A percentile compares a stretch with the other conserved stretches of the same genome.
Conservation (phyloP, 1,139 yeast genomes). For the Kurtzmaniella quercitrusa region DNA sequence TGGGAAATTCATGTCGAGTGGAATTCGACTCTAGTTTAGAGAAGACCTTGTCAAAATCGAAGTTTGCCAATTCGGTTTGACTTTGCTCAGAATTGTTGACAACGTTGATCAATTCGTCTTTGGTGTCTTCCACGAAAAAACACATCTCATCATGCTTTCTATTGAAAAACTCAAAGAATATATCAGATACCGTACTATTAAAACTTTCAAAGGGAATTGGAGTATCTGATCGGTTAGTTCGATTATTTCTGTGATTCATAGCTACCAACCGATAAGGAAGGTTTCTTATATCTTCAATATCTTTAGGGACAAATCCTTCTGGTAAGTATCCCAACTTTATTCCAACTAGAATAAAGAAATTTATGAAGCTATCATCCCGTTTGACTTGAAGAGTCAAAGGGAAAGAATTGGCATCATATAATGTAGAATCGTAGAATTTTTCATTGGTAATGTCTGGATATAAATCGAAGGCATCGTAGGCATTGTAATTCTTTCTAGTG, state of each 20-base stretch:
- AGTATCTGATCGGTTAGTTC: conserved; percentile 63
- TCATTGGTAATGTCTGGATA: conserved; percentile 54
- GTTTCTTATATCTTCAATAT: conserved; percentile 15
- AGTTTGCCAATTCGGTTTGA: conserved; percentile 16
- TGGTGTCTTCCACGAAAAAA: conserved; percentile 42
- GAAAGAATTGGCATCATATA: conserved; percentile 43
- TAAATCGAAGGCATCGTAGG: conserved; percentile 72
- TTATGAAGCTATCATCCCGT: conserved; percentile 52
- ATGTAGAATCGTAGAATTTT: conserved; percentile 44
- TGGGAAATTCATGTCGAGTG: conserved; percentile 10
- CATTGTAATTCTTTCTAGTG: conserved; percentile 46
- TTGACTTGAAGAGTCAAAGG: conserved; percentile 52
- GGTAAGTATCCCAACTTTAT: conserved; percentile 32
- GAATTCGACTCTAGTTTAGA: conserved; percentile 14
- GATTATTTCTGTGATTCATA: conserved; percentile 67
- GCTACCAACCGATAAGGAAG: conserved; percentile 57
- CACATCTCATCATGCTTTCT: conserved; percentile 43
- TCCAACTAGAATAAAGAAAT: conserved; percentile 49
- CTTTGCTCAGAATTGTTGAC: conserved; percentile 9
- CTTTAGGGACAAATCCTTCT: conserved; percentile 9
- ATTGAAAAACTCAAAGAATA: conserved; percentile 38
- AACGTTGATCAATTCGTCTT: conserved; percentile 28
- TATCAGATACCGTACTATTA: conserved; percentile 28
- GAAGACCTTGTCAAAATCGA: conserved; percentile 21
- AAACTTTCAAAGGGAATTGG: conserved; percentile 38